Percentiles rank a stretch among this genome's conserved stretches.
Evolutionary conservation across 805 yeast genomes (phyloP).

Genomic region (Grigorovia yakushimaensis): DNA sequence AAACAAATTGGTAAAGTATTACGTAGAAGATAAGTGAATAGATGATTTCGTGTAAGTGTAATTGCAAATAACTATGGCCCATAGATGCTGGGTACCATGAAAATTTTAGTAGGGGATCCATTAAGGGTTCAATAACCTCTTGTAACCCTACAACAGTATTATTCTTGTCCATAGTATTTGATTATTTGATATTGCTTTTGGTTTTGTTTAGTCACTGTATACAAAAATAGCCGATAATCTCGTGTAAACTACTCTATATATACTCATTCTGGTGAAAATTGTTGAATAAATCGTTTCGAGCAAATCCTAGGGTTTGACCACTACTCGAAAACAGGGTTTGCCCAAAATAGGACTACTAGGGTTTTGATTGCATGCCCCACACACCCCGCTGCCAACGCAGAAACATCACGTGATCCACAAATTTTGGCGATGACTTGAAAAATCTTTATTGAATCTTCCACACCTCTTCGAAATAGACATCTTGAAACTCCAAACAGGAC

Average conservation of each 20-base stretch:
- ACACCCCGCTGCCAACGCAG: not conserved
- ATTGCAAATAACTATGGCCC: constrained; percentile 28
- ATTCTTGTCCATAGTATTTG: not conserved
- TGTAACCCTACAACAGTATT: not conserved
- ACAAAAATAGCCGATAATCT: too few species aligned
- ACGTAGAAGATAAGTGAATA: constrained; percentile 54
- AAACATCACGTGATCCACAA: not conserved
- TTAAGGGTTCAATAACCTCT: not conserved
- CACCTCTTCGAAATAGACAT: not conserved
- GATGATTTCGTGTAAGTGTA: constrained; percentile 72
- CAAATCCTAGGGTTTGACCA: not conserved
- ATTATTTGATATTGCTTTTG: not conserved
- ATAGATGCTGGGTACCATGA: constrained; percentile 31
- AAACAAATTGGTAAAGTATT: constrained; percentile 35
- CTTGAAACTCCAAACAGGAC: not conserved
- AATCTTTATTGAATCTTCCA: not conserved
- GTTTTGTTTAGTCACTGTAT: too few species aligned
- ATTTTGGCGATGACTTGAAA: too few species aligned
- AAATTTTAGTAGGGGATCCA: constrained; percentile 22
- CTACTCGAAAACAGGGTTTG: too few species aligned
- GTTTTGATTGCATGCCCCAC: too few species aligned
- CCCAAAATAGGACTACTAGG: too few species aligned
- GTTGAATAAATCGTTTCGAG: not conserved
- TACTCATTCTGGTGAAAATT: too few species aligned
- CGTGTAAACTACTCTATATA: too few species aligned